Conservation (phyloP, 202 grass and related monocot species). For the Eragrostis tef region DNA sequence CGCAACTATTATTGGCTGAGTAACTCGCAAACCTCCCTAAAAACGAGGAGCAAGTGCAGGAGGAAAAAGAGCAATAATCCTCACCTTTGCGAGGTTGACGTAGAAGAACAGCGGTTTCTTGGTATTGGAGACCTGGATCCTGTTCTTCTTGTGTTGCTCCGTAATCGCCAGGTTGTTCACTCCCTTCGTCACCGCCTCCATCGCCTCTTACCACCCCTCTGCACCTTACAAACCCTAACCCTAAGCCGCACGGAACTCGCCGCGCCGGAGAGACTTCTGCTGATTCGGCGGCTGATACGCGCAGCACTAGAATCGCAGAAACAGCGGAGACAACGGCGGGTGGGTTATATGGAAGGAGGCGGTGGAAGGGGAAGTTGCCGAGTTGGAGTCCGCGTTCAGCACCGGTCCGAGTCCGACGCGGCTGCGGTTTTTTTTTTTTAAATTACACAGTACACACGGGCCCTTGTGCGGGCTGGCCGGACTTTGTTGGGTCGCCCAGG, state of each 20-base stretch:
- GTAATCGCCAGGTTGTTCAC: constrained; percentile 67
- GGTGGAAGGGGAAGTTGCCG: not conserved
- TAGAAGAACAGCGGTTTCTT: constrained; percentile 88
- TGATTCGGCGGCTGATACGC: not conserved
- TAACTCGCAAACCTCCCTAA: not conserved
- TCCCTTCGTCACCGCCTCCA: constrained; percentile 80
- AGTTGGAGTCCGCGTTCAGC: not conserved
- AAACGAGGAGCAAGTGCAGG: not conserved
- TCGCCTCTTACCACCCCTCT: not conserved
- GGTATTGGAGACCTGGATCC: constrained; percentile 85
- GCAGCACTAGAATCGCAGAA: not conserved
- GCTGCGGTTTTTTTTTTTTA: too few relatives aligned
- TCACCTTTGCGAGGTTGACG: constrained; percentile 81
- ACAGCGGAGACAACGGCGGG: not conserved
- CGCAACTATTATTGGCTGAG: not conserved
- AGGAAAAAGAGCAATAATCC: not conserved
- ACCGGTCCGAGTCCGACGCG: constrained; percentile 10
- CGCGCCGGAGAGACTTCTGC: not conserved
- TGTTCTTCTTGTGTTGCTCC: constrained; percentile 79
- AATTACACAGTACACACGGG: too few relatives aligned
- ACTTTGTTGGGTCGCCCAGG: not conserved
- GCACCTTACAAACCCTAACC: constrained; percentile 40
- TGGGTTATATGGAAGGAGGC: constrained; percentile 41
- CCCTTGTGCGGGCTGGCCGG: not conserved
- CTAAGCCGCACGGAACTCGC: not conserved